Percentiles rank a stretch among this genome's conserved stretches.
Evolutionary conservation across 192 early-diverging fungal genomes (phyloP).

Genomic region (Backusella luteola): DNA sequence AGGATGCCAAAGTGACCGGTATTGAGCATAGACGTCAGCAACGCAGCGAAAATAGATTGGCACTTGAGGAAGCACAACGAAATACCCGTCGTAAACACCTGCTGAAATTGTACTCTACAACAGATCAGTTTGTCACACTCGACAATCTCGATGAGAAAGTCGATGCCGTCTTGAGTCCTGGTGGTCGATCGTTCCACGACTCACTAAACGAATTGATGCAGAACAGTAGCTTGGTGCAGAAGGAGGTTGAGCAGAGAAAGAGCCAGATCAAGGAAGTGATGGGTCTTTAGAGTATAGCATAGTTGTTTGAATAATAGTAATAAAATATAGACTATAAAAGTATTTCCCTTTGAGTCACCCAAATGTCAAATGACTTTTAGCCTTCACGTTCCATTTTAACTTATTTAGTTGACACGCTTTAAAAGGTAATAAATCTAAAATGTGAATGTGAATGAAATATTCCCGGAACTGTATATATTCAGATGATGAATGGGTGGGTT

Average conservation of each 20-base stretch:
- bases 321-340: background rate
- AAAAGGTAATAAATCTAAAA: background rate
- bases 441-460: background rate
- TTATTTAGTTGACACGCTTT: background rate
- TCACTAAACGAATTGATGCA: conserved; percentile 22
- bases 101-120: conserved; percentile 25
- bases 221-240: background rate
- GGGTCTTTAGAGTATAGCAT: conserved; percentile 19
- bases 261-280: conserved; percentile 20
- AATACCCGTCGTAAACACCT: conserved; percentile 12
- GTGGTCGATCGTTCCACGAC: conserved; percentile 12
- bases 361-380: background rate
- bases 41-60: conserved; percentile 10
- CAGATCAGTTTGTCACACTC: conserved; percentile 28
- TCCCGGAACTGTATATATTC: background rate
- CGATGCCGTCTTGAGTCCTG: conserved; percentile 18
- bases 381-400: conserved; percentile 1
- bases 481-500: background rate
- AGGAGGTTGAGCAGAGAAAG: conserved; percentile 27
- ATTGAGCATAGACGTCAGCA: background rate
- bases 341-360: background rate
- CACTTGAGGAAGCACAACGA: background rate
- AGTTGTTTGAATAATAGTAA: background rate
- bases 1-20: background rate
- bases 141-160: conserved; percentile 31